Evolutionary conservation across 257 asterid genomes (phyloP), one percentile per base, ranked within the genome.

Genomic region (Craterostigma plantagineum): DNA sequence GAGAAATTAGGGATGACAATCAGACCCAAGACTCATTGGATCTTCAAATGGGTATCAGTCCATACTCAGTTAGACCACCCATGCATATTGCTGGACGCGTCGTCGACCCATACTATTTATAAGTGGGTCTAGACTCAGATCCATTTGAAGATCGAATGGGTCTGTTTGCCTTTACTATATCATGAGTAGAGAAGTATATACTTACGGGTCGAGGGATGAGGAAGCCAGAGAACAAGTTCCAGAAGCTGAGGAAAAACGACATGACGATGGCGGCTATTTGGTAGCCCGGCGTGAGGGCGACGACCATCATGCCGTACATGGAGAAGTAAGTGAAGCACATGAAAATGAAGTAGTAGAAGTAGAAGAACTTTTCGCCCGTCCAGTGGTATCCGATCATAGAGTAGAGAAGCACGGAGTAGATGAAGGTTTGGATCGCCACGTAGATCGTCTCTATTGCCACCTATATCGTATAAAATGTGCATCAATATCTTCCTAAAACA

Each of bases 171-270:
- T n/a, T n/a, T n/a, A n/a, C n/a, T n/a, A n/a, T n/a, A n/a, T n/a
- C n/a, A n/a, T n/a, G n/a, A n/a, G n/a, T n/a, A n/a, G 11, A 2
- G 30, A 23, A 23, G 14, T 36, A 9, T 34, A 6, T 11, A 34
- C 37, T 34, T 34, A 34, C 37, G 7, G 37, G 7, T 34, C 7
- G 37, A 34, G 37, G 37, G 11, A 34, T 34, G 7, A 34, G 37
- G 37, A 34, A 34, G 37, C 37, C 37, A 34, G 37, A 34, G 37
- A 34, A 34, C 37, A 34, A 34, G 37, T 34, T 34, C 37, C 37
- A 34, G 37, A 34, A 34, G 37, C 37, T n/a, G n/a, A n/a, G n/a
- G n/a, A n/a, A n/a, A n/a, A n/a, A n/a, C n/a, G n/a, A n/a, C n/a
- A n/a, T n/a, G 37, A 11, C 11, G 11, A 34, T 34, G 37, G 11